Evolutionary conservation across 441 rosid species (phyloP).

Genomic region (Gossypium gossypioides): DNA sequence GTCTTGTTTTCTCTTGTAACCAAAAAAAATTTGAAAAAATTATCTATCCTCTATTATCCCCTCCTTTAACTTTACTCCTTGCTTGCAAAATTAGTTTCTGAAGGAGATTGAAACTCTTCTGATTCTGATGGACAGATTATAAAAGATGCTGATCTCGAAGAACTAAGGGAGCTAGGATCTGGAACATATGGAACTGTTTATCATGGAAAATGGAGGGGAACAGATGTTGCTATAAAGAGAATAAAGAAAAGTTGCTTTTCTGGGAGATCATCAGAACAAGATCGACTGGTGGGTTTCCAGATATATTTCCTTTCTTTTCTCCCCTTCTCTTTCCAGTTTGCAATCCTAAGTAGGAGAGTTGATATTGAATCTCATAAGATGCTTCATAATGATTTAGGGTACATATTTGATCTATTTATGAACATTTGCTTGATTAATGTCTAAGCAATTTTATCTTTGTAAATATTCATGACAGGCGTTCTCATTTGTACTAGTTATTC

Average conservation of each 20-base stretch:
- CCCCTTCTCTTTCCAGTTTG: neutral
- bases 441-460: neutral
- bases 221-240: slow-evolving; percentile 66
- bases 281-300: slow-evolving; percentile 39
- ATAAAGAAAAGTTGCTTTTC: slow-evolving; percentile 55
- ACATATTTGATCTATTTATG: neutral
- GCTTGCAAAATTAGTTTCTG: slow-evolving; percentile 2
- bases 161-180: slow-evolving; percentile 48
- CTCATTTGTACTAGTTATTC: neutral
- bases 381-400: neutral
- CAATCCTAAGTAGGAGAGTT: neutral
- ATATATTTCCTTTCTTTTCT: neutral
- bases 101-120: slow-evolving; percentile 5
- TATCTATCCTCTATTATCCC: neutral
- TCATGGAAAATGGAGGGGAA: slow-evolving; percentile 65
- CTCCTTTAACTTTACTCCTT: neutral
- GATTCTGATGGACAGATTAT: slow-evolving; percentile 30
- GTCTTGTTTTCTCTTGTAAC: neutral
- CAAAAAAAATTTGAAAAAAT: neutral
- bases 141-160: slow-evolving; percentile 58
- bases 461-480: neutral
- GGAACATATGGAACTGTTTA: slow-evolving; percentile 63
- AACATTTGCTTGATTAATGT: neutral
- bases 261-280: slow-evolving; percentile 55
- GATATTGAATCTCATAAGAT: neutral